Conservation (phyloP, 1,284 basidiomycete species). For the Agaricales sp. region DNA sequence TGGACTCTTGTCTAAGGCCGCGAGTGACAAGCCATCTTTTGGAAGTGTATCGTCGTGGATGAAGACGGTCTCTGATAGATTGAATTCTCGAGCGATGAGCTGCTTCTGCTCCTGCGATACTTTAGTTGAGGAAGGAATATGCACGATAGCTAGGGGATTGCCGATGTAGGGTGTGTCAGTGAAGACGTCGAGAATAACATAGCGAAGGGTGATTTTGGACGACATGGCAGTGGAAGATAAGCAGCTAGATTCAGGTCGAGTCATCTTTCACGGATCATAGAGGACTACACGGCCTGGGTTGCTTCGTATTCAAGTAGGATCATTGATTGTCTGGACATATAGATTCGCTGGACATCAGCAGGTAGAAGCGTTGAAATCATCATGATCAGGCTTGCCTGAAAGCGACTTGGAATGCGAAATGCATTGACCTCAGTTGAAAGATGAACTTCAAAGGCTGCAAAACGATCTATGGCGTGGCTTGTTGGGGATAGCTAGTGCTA, state of each 20-base stretch:
- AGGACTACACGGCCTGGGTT: too few relatives aligned
- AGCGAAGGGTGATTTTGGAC: constrained; percentile 11
- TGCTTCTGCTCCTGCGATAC: constrained; percentile 29
- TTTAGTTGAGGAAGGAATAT: constrained; percentile 16
- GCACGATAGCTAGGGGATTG: constrained; percentile 34
- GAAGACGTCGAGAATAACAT: constrained; percentile 29
- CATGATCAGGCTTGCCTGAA: too few relatives aligned
- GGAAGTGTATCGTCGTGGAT: constrained; percentile 16
- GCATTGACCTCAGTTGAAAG: too few relatives aligned
- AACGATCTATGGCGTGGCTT: too few relatives aligned
- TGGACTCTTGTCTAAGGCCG: constrained; percentile 10
- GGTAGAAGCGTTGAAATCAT: too few relatives aligned
- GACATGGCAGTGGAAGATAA: background rate
- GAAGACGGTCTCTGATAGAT: constrained; percentile 36
- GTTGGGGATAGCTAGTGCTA: too few relatives aligned
- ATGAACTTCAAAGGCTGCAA: too few relatives aligned
- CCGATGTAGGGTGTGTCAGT: constrained; percentile 27
- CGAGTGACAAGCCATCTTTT: constrained; percentile 11
- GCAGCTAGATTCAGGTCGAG: background rate
- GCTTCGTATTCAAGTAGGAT: too few relatives aligned
- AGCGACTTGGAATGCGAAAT: too few relatives aligned
- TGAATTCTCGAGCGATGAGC: constrained; percentile 33
- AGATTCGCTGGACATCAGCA: too few relatives aligned
- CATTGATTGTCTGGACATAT: too few relatives aligned
- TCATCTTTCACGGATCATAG: too few relatives aligned